Base-by-base conservation (phyloP, 345 rosid genomes). In the Eucalyptus urophylla region DNA sequence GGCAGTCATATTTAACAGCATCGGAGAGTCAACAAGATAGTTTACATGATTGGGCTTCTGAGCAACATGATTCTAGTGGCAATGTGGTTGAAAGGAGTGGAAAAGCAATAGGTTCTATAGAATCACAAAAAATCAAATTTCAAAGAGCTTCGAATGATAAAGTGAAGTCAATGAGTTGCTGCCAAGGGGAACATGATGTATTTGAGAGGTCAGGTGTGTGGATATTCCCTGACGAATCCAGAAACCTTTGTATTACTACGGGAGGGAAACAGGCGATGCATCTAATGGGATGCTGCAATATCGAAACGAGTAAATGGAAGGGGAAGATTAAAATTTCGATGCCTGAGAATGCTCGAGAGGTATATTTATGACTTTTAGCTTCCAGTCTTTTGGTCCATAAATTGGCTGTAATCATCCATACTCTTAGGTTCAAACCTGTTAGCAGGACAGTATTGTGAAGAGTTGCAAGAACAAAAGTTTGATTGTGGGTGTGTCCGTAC, bases 221-320 rank as follows among this genome's bases (percentile, higher is more conserved):
- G 99, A 94, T 96, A 90, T 97, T 94, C 87, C 96, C 97, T 4
- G 94, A 92, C 86, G 96, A 93, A 89, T 91, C 92, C 60, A 93
- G 90, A 86, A 85, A 87, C 89, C 80, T 90, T 60, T 94, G 95
- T 86, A 86, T 92, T 60, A 93, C 97, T 54, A 91, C 94, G n/a
- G 91, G 90, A 37, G 91, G 92, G 88, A 93, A 93, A 90, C 87
- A 89, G 89, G 54, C 88, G 54, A 88, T 92, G 90, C 92, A 93
- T 90, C 80, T 93, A 53, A 88, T 88, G 87, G 92, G 90, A 90
- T 88, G 86, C 80, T 90, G 88, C 86, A 72, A 86, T 37, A 62
- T 53, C 24, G 91, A 93, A 86, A 49, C 44, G 13, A 87, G 86
- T 87, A 65, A 65, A 51, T 56, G 83, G 91, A 88, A 65, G 21